Base-by-base conservation (phyloP, 208 protist species). In the Leptomonas pyrrhocoris region DNA sequence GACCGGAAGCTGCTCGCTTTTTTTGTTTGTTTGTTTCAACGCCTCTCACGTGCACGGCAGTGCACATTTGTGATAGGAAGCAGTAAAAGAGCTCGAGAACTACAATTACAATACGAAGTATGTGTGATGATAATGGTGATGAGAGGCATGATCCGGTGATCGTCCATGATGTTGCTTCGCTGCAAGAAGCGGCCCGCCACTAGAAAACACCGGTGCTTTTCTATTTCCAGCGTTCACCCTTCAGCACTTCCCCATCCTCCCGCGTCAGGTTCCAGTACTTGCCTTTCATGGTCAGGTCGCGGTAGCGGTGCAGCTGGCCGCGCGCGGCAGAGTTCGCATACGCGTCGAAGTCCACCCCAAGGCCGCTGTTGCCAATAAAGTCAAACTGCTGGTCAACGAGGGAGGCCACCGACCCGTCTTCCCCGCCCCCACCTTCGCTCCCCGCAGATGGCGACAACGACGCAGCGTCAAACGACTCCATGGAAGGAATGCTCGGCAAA, bases 211-310 rank as follows among this genome's bases (percentile, higher is more conserved):
- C 1, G 5, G 12, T 25, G 46, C 2, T 30, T 19, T 27, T 31
- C 73, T 51, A 81, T 31, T 64, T 77, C 73, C 77, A 82, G 62
- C 79, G 80, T 34, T 89, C 85, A 16, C 76, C 80, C 4, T 56
- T 63, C 15, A 93, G 53, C 58, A 72, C 46, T 55, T 91, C 84
- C 6, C 84, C 85, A 27, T 80, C 59, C 19, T 82, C 27, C 13
- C 87, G 73, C 1, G 89, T 91, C 12, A 93, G 69, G 27, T 81
- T 83, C 84, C 87, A 94, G 76, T 90, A 92, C 64, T 79, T 81
- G 40, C 92, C 89, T 48, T 90, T 90, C 85, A 94, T 92, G n/a
- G 89, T 94, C 25, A 93, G 79, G 65, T 96, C 92, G 19, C 92
- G 81, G 73, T 94, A 94, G 49, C 77, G 72, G 38, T 93, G 86